Conservation (phyloP, 768 basidiomycete genomes). For the Tremella mesenterica region DNA sequence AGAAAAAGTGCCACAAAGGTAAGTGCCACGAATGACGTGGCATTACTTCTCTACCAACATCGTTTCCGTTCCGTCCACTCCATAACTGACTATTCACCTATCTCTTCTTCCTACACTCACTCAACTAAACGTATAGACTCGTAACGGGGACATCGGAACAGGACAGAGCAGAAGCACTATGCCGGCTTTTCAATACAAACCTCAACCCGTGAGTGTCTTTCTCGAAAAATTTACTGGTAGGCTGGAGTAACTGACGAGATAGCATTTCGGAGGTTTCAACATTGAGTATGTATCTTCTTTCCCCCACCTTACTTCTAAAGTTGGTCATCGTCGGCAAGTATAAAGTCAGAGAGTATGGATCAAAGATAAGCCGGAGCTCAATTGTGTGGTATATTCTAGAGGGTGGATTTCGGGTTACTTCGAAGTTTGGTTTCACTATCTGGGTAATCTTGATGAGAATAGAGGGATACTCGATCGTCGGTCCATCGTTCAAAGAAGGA, state of each 20-base stretch:
- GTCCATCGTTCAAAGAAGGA: neutral
- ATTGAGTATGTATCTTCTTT: constrained; percentile 24
- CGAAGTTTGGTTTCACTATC: neutral
- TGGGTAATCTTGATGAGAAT: neutral
- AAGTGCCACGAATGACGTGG: too few species aligned
- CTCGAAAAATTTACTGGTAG: neutral
- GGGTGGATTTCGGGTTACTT: neutral
- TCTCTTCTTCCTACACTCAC: too few species aligned
- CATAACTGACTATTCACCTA: too few species aligned
- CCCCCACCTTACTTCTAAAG: neutral
- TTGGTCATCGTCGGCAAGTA: neutral
- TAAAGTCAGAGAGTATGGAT: neutral
- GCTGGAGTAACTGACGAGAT: neutral
- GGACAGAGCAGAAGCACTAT: too few species aligned
- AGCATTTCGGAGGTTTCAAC: constrained; percentile 27
- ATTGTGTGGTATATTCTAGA: too few species aligned
- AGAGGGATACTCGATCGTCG: neutral
- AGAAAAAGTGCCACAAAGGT: too few species aligned
- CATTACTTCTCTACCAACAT: too few species aligned
- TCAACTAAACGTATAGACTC: too few species aligned
- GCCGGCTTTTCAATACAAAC: neutral
- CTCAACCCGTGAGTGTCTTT: neutral
- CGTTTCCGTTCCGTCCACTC: too few species aligned
- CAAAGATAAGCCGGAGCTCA: neutral
- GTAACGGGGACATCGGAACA: too few species aligned